Base-by-base conservation (phyloP, 2,329 filamentous ascomycete species). In the Hypoxylon sp. region DNA sequence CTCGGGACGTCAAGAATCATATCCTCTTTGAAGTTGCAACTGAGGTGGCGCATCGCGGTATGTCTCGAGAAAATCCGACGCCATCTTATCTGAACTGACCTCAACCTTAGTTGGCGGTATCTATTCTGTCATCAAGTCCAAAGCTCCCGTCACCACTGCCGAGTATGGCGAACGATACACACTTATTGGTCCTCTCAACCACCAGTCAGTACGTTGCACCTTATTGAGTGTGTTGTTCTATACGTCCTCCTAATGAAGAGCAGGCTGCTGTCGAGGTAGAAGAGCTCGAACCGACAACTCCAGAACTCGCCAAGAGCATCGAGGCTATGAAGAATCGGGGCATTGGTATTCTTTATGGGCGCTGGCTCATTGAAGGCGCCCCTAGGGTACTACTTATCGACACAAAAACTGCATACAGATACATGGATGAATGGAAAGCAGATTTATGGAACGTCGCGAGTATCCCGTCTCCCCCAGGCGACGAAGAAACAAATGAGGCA, bases 91-190 rank as follows among this genome's bases (percentile, higher is more conserved):
- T 48, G 58, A 33, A 66, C 75, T 80, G 63, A 77, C 71, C 8
- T 54, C 35, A 3, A 58, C 55, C 67, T 26, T 64, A 97, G 96
- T 99, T 69, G 96, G 96, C 78, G 96, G 96, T 76, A 99, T 99
- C 83, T 99, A 99, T 86, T 98, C 95, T 14, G 96, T 99, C 73
- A 91, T 99, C 83, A 99, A 99, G 83, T 99, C 96, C 69, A 99
- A 99, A 83, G 95, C 96, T 39, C 95, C 96, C 55, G 96, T 98
- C 69, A 98, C 96, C 47, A 98, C 95, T 0, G 94, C 94, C 69
- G 96, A 99, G 82, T 99, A 98, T 96, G 96, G 96, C 81, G 94
- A 97, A 67, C 90, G 94, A 73, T 99, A 99, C 82, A 97, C 94
- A 29, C 88, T 98, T 73, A 94, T 99, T 80, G 96, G 96, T 1